Evolutionary conservation across 2,329 filamentous ascomycete genomes (phyloP), one percentile per base, ranked within the genome.

Genomic region (Aspergillus fructus): DNA sequence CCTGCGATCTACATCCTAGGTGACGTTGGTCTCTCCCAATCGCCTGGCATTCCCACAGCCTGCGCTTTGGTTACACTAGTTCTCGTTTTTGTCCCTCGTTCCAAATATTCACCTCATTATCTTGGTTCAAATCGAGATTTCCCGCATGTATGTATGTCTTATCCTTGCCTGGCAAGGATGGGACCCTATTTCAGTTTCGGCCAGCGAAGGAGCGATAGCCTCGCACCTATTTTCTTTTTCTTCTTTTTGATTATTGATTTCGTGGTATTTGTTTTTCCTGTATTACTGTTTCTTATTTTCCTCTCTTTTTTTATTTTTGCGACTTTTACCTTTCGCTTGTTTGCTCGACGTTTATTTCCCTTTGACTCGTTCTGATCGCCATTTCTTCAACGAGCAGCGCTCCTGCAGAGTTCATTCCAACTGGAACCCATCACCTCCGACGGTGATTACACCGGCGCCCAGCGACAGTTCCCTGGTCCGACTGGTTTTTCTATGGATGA

Each of bases 391-490:
- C 59, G 56, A 65, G 57, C 69, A 71, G 71, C 72, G 53, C 62
- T 73, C 56, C 68, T 70, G 59, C 76, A 71, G 54, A 75, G 60
- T 58, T 65, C 67, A 62, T 75, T 71, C 56, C 68, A 64, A 58
- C 66, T 78, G 70, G 74, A 75, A 63, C 68, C 74, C 23, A 68
- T 71, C 45, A 69, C 71, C 54, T 70, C 74, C 49, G 74, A 76
- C 60, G 69, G 70, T 62, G 74, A 76, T 65, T 78, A 73, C 64
- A 69, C 72, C 58, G 68, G 64, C 52, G 62, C 68, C 33, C 73
- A 74, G 56, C 70, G 71, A 55, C 58, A 60, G 23, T 75, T 70
- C 57, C 64, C 74, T 58, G 65, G 68, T 62, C 59, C 71, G 60
- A 66, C 71, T 53, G 66, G 68, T 37, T 74, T 73, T 61, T 56